These are phyloP conservation scores for Colletotrichum lupini DNA, from an alignment of 2,329 filamentous ascomycete genomes.

Conservation along the genomic window DNA sequence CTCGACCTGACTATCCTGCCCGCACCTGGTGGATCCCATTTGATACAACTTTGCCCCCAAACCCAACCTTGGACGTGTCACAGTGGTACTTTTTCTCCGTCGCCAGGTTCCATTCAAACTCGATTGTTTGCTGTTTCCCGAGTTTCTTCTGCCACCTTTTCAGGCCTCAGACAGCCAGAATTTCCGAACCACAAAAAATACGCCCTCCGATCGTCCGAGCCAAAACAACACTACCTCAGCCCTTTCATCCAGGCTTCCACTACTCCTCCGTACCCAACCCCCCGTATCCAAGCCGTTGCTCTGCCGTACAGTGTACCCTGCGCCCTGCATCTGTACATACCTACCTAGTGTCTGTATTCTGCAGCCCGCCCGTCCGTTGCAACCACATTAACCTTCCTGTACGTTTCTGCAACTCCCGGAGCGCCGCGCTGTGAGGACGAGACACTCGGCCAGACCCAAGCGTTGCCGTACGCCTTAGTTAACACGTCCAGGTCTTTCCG, in stretches of 20 bases:
- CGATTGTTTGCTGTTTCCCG: neutral
- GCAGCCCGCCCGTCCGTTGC: neutral
- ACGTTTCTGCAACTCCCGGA: slow-evolving; percentile 5
- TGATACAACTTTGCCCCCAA: neutral
- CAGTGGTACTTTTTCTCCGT: neutral
- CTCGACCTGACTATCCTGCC: neutral
- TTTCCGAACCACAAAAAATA: neutral
- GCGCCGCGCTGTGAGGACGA: neutral
- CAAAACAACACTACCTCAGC: neutral
- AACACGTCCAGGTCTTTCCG: slow-evolving; percentile 4
- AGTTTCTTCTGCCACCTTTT: neutral
- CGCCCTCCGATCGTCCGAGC: slow-evolving; percentile 17
- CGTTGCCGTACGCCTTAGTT: neutral
- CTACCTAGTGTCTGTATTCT: slow-evolving; percentile 12
- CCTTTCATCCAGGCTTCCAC: neutral
- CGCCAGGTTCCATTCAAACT: neutral
- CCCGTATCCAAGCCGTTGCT: slow-evolving; percentile 25
- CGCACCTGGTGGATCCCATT: slow-evolving; percentile 21
- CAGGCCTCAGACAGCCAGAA: neutral
- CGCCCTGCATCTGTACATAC: neutral
- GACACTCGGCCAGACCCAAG: slow-evolving; percentile 24
- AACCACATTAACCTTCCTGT: neutral
- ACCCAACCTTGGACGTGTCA: neutral
- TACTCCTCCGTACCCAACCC: neutral
- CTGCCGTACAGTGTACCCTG: neutral